phyloP scores from a whole-genome alignment of 2,329 filamentous ascomycete genomes.

The Ophiosphaerella narmari region DNA sequence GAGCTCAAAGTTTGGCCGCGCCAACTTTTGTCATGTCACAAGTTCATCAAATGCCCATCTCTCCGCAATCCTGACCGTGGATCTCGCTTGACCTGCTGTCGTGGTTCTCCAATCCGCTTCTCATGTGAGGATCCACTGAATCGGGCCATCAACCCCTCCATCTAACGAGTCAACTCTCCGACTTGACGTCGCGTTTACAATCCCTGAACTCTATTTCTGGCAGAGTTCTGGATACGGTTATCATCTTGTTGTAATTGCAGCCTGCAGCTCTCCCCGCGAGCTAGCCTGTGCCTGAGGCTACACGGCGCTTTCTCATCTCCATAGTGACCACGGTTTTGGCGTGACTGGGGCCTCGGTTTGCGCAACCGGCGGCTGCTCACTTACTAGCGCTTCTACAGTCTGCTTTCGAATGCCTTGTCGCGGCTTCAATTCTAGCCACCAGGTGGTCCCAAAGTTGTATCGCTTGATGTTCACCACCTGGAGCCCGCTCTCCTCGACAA shows the following conservation, averaged over 20 bases:
- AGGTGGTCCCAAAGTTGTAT: constrained; percentile 56
- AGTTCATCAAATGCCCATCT: constrained; percentile 3
- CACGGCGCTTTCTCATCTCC: constrained; percentile 33
- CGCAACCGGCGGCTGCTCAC: constrained; percentile 20
- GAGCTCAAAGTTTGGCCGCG: constrained; percentile 10
- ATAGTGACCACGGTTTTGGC: constrained; percentile 41
- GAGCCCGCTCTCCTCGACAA: constrained; percentile 54
- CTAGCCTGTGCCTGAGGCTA: constrained; percentile 14
- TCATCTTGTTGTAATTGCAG: constrained; percentile 3
- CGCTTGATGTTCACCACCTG: constrained; percentile 53
- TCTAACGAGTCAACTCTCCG: constrained; percentile 6
- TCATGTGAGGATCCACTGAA: constrained; percentile 10
- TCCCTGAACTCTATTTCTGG: neutral
- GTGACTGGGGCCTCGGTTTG: constrained; percentile 21
- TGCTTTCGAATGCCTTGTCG: constrained; percentile 34
- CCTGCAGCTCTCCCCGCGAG: constrained; percentile 10
- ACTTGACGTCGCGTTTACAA: constrained; percentile 14
- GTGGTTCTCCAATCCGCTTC: constrained; percentile 6
- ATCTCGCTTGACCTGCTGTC: constrained; percentile 25
- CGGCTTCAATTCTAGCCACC: constrained; percentile 55
- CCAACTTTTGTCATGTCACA: constrained; percentile 5
- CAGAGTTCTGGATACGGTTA: neutral
- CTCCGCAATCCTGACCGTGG: constrained; percentile 18
- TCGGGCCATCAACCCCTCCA: constrained; percentile 15
- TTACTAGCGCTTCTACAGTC: constrained; percentile 10